Evolutionary conservation across 495 filamentous ascomycete genomes (phyloP).

Genomic region (Pyrenopolyporus hunteri): DNA sequence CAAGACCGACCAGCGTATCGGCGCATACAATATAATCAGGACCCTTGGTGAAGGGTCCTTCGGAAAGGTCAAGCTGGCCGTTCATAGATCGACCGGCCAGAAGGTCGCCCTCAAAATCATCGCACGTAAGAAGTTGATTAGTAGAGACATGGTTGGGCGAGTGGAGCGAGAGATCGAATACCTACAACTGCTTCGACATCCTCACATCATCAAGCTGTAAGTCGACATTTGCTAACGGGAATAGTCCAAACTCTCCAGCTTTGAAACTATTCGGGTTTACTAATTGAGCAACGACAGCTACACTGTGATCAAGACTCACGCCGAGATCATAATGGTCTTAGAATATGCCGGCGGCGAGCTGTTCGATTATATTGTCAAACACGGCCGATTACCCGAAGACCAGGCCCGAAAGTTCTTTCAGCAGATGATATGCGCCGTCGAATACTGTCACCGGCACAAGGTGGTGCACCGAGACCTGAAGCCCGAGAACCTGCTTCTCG

Average conservation of each 20-base stretch:
- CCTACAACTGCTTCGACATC: conserved; percentile 90
- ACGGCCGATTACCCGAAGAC: conserved; percentile 87
- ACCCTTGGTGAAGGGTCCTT: conserved; percentile 96
- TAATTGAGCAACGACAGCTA: conserved; percentile 61
- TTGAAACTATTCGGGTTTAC: neutral
- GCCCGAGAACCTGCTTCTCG: conserved; percentile 94
- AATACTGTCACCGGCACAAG: conserved; percentile 98
- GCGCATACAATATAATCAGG: conserved; percentile 86
- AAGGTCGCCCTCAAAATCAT: conserved; percentile 98
- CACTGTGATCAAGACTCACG: conserved; percentile 91
- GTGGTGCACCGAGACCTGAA: conserved; percentile 98
- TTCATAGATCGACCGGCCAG: conserved; percentile 86
- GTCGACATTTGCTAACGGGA: conserved; percentile 31
- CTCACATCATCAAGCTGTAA: conserved; percentile 98
- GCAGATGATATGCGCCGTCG: conserved; percentile 98
- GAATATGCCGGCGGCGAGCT: conserved; percentile 96
- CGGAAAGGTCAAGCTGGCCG: conserved; percentile 96
- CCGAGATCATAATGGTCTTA: conserved; percentile 98
- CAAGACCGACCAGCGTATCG: conserved; percentile 77
- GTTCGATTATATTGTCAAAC: conserved; percentile 94
- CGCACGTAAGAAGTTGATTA: conserved; percentile 90
- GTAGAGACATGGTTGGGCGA: conserved; percentile 93
- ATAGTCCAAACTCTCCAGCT: neutral
- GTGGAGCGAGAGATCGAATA: conserved; percentile 99
- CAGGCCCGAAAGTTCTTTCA: conserved; percentile 96